Evolutionary conservation across 176 grass and related monocot genomes (phyloP), one percentile per base, ranked within the genome.

Genomic region (Musa itinerans): DNA sequence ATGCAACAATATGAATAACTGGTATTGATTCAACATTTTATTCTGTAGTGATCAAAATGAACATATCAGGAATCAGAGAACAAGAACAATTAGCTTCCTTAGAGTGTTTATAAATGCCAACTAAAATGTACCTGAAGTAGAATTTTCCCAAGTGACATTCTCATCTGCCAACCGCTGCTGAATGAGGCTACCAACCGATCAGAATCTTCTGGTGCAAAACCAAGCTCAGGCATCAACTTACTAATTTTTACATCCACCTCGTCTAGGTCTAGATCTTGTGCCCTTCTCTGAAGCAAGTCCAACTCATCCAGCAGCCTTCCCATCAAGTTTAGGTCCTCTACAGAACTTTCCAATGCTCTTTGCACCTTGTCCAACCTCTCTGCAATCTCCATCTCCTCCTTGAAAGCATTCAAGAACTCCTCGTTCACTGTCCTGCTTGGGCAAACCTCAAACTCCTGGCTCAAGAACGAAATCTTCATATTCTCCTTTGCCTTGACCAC

Each of bases 131-230:
- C 90, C 90, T 99, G 95, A 89, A 99, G 95, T 78, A 99, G 84
- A 74, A 99, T 93, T 79, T 99, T 99, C 54, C 95, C 95, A 1
- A 99, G 90, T 17, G 95, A 99, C 81, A 99, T 94, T 81, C 95
- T 91, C 95, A 99, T 99, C 76, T 99, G 75, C 95, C 95, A 99
- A 1, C 95, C 95, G 2, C 95, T 84, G 1, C 88, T 94, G 76
- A 94, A 99, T 50, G 96, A 99, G 15, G 89, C 85, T 9, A 99
- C 96, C 1, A 99, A 81, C 68, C 89, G 73, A 71, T 94, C 96
- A 5, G 84, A 85, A 25, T 99, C 96, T 83, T 99, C 89, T 10
- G 86, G 81, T 17, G 56, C 12, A 78, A 99, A 99, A 10, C 96
- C 96, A 14, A 99, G 85, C 34, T 95, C 85, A 1, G 96, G 96